phyloP scores from a whole-genome alignment of 202 grass and related monocot species.

The Schoenoplectus triqueter region DNA sequence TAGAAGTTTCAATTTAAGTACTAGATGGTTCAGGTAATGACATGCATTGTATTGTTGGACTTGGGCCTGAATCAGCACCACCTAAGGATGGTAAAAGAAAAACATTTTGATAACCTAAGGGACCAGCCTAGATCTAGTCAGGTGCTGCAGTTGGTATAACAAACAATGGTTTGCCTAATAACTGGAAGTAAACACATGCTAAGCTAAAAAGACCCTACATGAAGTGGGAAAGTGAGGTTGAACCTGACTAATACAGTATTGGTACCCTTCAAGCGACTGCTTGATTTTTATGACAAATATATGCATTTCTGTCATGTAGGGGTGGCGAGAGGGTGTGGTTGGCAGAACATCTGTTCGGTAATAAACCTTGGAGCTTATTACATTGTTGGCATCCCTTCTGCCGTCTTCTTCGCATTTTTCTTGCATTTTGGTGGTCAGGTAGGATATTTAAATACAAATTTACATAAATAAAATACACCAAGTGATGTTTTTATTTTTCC shows the following conservation, averaged over 20 bases:
- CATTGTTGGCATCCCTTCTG: constrained; percentile 70
- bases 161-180: background rate
- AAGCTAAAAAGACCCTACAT: background rate
- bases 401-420: constrained; percentile 76
- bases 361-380: constrained; percentile 89
- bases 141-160: background rate
- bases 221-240: background rate
- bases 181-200: background rate
- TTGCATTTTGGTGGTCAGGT: constrained; percentile 77
- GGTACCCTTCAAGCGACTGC: background rate
- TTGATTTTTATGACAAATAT: background rate
- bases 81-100: background rate
- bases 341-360: constrained; percentile 83
- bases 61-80: background rate
- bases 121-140: background rate
- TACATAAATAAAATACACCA: constrained; percentile 3
- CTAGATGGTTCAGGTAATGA: constrained; percentile 1
- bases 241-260: constrained; percentile 1
- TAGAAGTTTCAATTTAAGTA: background rate
- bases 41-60: background rate
- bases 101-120: background rate
- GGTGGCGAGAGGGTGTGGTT: constrained; percentile 84
- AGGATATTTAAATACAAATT: constrained; percentile 3
- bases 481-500: background rate
- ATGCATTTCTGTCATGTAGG: constrained; percentile 47